Base-by-base conservation (phyloP, 805 yeast genomes). In the Isabelozyma rhagii region DNA sequence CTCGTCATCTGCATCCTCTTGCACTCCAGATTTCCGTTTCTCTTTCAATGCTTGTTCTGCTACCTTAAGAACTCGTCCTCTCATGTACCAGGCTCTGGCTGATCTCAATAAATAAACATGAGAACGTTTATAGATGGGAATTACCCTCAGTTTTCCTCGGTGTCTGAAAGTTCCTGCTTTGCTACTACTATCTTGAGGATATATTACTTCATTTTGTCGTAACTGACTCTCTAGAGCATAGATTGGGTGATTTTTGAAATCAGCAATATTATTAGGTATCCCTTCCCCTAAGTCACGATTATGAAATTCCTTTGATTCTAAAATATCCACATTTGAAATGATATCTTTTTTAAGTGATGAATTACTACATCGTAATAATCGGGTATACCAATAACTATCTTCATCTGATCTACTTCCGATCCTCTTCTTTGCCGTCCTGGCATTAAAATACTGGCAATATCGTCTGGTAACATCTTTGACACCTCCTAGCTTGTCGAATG, bases 381-480 rank as follows among this genome's bases (percentile, higher is more conserved):
- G 66, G 7, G 68, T 62, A 63, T 80, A 90, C 96, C 97, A 89
- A 15, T 62, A 58, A 15, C 69, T 72, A 8, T 84, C 84, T 6
- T 74, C 78, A 0, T 74, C 74, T 8, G 83, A 84, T 49, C 81
- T 75, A 40, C 56, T 60, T 0, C 87, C 81, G 4, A 93, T 79
- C 31, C 97, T 66, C 57, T 84, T 86, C 61, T 84, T 87, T 15
- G 92, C 73, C 0, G 89, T 83, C 56, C 86, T 87, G 8, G 96
- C 83, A 61, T 89, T 88, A 62, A 71, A 89, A 55, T 74, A 75
- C 41, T 76, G 80, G 1, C 90, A 78, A 66, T 94, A 94, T 18
- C 98, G 66, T 55, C 97, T 66, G 0, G 99, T 93, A 4, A 94
- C 87, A 64, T 94, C 99, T 54, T 84, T 74, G 0, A 84, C 85